phyloP scores from a whole-genome alignment of 768 basidiomycete species.

The Rubroboletus pulcherrimus region DNA sequence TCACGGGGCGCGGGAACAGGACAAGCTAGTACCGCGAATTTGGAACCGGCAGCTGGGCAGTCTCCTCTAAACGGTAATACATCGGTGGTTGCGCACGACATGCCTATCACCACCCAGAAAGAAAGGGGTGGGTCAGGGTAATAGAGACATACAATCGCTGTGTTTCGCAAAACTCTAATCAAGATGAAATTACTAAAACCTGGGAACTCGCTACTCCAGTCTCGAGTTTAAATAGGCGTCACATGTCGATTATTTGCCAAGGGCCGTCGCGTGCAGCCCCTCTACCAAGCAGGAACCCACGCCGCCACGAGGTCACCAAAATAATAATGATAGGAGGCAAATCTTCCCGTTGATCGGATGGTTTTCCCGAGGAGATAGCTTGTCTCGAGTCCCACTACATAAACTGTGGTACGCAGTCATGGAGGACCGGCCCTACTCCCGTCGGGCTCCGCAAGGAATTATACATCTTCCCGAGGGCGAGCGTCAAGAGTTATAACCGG shows the following conservation, averaged over 20 bases:
- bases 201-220: neutral
- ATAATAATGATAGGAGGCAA: neutral
- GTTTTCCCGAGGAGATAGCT: neutral
- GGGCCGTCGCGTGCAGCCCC: neutral
- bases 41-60: conserved; percentile 12
- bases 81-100: conserved; percentile 3
- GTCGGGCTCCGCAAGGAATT: no score
- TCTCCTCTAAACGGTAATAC: conserved; percentile 14
- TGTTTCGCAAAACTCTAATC: conserved; percentile 11
- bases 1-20: conserved; percentile 36
- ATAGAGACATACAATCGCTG: conserved; percentile 16
- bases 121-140: conserved; percentile 21
- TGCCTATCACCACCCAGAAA: conserved; percentile 14
- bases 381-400: neutral
- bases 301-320: neutral
- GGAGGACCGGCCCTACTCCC: no score
- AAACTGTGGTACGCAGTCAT: neutral
- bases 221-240: neutral
- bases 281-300: no score
- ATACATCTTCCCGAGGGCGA: no score
- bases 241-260: neutral
- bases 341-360: neutral
- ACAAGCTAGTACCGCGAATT: conserved; percentile 13
- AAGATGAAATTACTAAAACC: conserved; percentile 4
- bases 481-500: no score